phyloP scores from a whole-genome alignment of 1,139 yeast genomes.

The Ashbya aceris region DNA sequence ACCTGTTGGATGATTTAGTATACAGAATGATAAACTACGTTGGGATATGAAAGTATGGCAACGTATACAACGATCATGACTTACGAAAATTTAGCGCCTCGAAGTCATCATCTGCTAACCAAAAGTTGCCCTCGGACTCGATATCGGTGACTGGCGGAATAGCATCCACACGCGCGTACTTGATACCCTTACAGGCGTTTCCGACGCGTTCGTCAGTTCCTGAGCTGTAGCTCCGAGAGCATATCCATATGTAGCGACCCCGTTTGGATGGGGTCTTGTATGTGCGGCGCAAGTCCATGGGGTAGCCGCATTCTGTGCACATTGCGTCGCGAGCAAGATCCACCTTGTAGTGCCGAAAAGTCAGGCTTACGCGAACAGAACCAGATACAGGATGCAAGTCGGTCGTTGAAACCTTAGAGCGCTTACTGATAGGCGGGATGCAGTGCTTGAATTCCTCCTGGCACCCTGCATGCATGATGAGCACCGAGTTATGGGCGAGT shows the following conservation, averaged over 20 bases:
- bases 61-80: too few relatives aligned
- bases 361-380: slow-evolving; percentile 46
- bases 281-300: slow-evolving; percentile 42
- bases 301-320: slow-evolving; percentile 39
- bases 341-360: slow-evolving; percentile 47
- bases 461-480: slow-evolving; percentile 68
- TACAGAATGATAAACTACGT: not conserved
- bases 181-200: slow-evolving; percentile 39
- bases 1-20: not conserved
- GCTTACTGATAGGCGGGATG: slow-evolving; percentile 35
- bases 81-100: slow-evolving; percentile 12
- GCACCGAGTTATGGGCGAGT: slow-evolving; percentile 31
- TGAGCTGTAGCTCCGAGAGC: slow-evolving; percentile 34
- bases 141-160: slow-evolving; percentile 28
- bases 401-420: slow-evolving; percentile 19
- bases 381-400: slow-evolving; percentile 43
- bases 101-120: slow-evolving; percentile 33
- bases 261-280: slow-evolving; percentile 36
- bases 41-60: too few relatives aligned
- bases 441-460: slow-evolving; percentile 64
- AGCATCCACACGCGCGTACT: slow-evolving; percentile 39
- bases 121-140: slow-evolving; percentile 23
- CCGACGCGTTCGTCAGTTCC: slow-evolving; percentile 29
- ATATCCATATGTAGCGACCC: slow-evolving; percentile 48
- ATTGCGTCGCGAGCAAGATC: slow-evolving; percentile 33